Conservation (phyloP, 768 basidiomycete species). For the Phallus indusiatus region DNA sequence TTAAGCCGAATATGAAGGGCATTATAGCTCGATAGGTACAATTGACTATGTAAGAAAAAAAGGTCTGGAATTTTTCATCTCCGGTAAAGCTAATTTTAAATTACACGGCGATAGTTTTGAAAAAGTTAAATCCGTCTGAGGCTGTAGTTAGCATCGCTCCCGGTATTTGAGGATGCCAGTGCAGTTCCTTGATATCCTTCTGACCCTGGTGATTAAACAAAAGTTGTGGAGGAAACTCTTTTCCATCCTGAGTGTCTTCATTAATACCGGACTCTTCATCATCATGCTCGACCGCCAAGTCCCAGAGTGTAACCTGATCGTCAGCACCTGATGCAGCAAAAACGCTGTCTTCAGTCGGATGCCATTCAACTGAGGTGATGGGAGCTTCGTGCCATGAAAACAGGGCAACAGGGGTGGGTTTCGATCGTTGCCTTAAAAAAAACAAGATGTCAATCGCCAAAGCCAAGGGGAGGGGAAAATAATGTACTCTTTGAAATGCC, state of each 20-base stretch:
- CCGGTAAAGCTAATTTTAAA: background rate
- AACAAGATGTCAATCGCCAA: background rate
- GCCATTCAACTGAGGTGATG: slow-evolving; percentile 97
- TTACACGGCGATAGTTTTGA: slow-evolving; percentile 87
- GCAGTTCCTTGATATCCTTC: slow-evolving; percentile 91
- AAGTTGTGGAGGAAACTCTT: slow-evolving; percentile 82
- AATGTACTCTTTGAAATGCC: slow-evolving; percentile 81
- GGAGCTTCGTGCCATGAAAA: slow-evolving; percentile 90
- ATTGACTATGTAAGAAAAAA: background rate
- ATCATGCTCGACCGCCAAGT: slow-evolving; percentile 93
- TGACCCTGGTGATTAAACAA: slow-evolving; percentile 97
- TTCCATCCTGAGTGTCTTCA: slow-evolving; percentile 43
- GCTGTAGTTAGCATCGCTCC: slow-evolving; percentile 86
- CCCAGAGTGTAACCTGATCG: slow-evolving; percentile 94
- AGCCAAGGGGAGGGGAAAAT: background rate
- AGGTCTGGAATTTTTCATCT: background rate
- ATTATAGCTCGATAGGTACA: background rate
- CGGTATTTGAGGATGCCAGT: slow-evolving; percentile 97
- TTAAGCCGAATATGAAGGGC: too few relatives aligned
- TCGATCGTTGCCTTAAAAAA: slow-evolving; percentile 33
- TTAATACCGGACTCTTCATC: slow-evolving; percentile 70
- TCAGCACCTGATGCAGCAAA: slow-evolving; percentile 94
- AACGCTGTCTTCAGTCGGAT: slow-evolving; percentile 90
- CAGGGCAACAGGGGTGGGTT: slow-evolving; percentile 74
- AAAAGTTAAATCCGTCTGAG: slow-evolving; percentile 89